These are phyloP conservation scores for Mortierella sp. DNA, from an alignment of 371 early-diverging fungal species.

Conservation along the genomic window DNA sequence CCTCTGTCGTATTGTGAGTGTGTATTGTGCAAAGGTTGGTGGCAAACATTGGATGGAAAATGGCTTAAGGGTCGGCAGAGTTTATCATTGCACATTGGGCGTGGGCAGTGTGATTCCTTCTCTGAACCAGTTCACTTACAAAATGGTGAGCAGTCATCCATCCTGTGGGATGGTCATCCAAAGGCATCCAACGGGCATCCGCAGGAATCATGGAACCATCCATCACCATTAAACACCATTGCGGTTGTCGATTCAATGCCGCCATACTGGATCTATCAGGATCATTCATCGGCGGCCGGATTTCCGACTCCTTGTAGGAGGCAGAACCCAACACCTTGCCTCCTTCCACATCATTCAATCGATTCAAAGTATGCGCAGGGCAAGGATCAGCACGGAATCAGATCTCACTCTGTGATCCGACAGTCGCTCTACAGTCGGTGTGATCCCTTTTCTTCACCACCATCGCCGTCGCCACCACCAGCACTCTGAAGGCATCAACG, in stretches of 20 bases:
- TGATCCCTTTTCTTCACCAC: no score
- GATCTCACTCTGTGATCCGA: no score
- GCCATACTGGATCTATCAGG: neutral
- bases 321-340: no score
- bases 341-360: no score
- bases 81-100: neutral
- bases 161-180: neutral
- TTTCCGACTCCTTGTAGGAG: no score
- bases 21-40: no score
- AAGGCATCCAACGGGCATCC: neutral
- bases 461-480: no score
- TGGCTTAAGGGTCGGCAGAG: slow-evolving; percentile 15
- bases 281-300: no score
- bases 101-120: slow-evolving; percentile 24
- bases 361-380: no score
- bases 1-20: no score
- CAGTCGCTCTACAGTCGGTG: no score
- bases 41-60: neutral
- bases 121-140: slow-evolving; percentile 45
- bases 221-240: slow-evolving; percentile 4
- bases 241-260: neutral
- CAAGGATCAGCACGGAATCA: neutral
- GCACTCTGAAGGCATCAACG: no score
- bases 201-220: slow-evolving; percentile 18
- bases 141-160: slow-evolving; percentile 34